These are phyloP conservation scores for Ophiocordyceps camponoti-rufipedis DNA, from an alignment of 2,329 filamentous ascomycete genomes.

Conservation along the genomic window DNA sequence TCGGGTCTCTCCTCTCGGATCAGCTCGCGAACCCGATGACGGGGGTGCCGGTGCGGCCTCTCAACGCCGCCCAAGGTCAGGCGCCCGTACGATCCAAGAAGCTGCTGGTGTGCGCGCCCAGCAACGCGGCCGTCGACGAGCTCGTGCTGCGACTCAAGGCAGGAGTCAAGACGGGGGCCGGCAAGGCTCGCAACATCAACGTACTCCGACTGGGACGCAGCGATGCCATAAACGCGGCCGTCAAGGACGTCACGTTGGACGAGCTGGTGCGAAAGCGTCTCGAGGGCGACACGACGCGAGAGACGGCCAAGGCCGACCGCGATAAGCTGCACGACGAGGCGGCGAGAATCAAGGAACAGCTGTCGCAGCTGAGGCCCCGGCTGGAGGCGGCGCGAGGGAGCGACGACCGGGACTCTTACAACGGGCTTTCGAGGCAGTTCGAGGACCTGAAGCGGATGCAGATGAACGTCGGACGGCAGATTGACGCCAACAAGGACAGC, in stretches of 20 bases:
- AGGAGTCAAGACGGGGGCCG: constrained; percentile 62
- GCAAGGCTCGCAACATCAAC: constrained; percentile 57
- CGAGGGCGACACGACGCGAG: constrained; percentile 37
- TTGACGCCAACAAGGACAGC: constrained; percentile 74
- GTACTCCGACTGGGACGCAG: constrained; percentile 79
- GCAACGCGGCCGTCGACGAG: constrained; percentile 95
- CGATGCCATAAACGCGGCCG: constrained; percentile 79
- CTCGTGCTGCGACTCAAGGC: constrained; percentile 80
- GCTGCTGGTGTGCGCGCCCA: constrained; percentile 89
- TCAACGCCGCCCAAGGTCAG: constrained; percentile 5
- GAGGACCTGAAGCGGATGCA: constrained; percentile 64
- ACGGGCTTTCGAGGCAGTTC: constrained; percentile 55
- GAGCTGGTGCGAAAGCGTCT: constrained; percentile 69
- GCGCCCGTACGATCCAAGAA: constrained; percentile 44
- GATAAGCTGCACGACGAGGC: constrained; percentile 47
- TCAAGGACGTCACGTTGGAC: constrained; percentile 83
- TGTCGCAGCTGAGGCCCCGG: constrained; percentile 52
- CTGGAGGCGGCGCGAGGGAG: constrained; percentile 48
- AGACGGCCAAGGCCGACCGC: constrained; percentile 34
- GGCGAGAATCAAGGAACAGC: constrained; percentile 53
- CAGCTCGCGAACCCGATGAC: constrained; percentile 16
- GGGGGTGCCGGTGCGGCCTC: constrained; percentile 13
- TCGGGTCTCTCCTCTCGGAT: constrained; percentile 51
- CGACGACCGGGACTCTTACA: constrained; percentile 26
- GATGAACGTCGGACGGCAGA: constrained; percentile 53